Conservation (phyloP, 257 asterid species). For the Fraxinus pennsylvanica region DNA sequence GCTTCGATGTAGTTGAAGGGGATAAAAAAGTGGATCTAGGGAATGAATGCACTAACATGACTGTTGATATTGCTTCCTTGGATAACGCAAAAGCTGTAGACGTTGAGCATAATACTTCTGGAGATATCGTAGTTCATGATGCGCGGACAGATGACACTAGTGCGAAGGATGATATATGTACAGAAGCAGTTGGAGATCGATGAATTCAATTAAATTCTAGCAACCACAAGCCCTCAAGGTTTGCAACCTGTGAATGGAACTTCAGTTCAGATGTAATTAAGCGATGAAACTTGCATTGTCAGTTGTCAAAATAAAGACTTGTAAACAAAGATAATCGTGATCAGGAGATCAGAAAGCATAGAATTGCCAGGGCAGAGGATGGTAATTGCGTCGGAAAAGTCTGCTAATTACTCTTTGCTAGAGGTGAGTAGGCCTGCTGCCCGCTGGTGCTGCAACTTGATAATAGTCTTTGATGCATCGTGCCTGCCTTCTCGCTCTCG, state of each 20-base stretch:
- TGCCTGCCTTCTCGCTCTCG: neutral
- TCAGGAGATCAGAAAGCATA: constrained; percentile 8
- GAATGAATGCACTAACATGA: neutral
- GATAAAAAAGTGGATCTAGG: constrained; percentile 5
- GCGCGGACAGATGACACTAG: neutral
- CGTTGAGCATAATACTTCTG: neutral
- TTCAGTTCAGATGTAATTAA: neutral
- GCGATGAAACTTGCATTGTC: neutral
- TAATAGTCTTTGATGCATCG: neutral
- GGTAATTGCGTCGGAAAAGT: neutral
- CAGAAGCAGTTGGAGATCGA: constrained; percentile 7
- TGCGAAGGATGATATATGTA: neutral
- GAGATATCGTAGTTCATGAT: neutral
- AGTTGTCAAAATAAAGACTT: neutral
- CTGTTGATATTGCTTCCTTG: constrained; percentile 7
- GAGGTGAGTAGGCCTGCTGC: neutral
- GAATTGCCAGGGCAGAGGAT: neutral
- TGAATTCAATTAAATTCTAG: neutral
- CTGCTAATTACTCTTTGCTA: neutral
- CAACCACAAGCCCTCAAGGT: neutral
- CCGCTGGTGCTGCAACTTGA: neutral
- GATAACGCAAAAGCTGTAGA: neutral
- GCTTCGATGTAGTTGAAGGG: constrained; percentile 8
- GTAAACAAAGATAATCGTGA: neutral
- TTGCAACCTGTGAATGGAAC: neutral